phyloP scores from a whole-genome alignment of 2,329 filamentous ascomycete species.

The Stagonosporopsis tanaceti region DNA sequence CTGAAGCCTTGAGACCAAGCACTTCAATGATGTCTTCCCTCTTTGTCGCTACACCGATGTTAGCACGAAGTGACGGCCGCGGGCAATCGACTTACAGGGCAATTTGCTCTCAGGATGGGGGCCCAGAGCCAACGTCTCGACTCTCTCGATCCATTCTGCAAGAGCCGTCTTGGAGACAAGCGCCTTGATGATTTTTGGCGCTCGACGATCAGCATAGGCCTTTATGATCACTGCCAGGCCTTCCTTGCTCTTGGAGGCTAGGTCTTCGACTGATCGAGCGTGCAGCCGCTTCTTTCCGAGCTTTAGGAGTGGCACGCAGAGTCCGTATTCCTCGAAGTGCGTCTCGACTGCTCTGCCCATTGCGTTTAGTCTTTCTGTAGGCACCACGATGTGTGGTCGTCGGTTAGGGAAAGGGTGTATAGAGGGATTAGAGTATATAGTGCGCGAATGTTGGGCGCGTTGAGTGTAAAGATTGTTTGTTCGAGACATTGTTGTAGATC shows the following conservation, averaged over 20 bases:
- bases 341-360: background rate
- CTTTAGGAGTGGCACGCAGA: conserved; percentile 21
- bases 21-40: conserved; percentile 3
- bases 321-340: conserved; percentile 23
- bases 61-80: background rate
- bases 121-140: conserved; percentile 30
- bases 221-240: conserved; percentile 22
- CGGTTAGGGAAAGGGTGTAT: background rate
- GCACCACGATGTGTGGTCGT: background rate
- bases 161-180: conserved; percentile 19
- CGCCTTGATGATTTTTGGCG: conserved; percentile 12
- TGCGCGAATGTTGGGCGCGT: background rate
- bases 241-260: conserved; percentile 14
- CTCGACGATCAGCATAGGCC: conserved; percentile 20
- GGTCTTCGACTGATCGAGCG: conserved; percentile 18
- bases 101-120: conserved; percentile 20
- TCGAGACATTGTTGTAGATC: background rate
- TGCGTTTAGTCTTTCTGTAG: background rate
- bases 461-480: conserved; percentile 1
- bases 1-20: conserved; percentile 2
- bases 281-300: conserved; percentile 18
- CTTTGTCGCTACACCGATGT: background rate
- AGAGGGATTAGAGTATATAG: background rate
- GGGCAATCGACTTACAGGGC: background rate
- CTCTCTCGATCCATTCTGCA: conserved; percentile 30